Base-by-base conservation (phyloP, 306 rosid genomes). In the Ammopiptanthus mongolicus region DNA sequence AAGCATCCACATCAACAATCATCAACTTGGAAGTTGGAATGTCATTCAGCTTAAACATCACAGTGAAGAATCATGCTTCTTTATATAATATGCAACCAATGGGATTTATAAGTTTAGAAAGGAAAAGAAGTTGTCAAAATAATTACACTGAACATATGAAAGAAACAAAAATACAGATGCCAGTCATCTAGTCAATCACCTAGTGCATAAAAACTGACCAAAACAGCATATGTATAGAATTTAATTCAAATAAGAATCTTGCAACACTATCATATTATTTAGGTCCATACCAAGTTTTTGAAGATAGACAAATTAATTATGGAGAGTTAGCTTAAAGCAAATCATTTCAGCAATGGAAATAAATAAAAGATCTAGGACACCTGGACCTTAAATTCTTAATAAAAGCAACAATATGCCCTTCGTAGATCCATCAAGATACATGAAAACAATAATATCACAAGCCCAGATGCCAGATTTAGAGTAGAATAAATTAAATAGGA, bases 381-480 rank as follows among this genome's bases (percentile, higher is more conserved):
- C 53, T 74, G 23, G 46, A 69, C 63, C 51, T 69, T 36, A 83
- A 51, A 65, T 55, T 72, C 21, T 19, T 53, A 65, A 69, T 71
- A 46, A 77, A 64, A 48, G 61, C 51, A 68, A 69, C 10, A 65
- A 53, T 25, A 62, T 17, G 39, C 56, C 18, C 21, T 50, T 36
- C 41, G 46, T 9, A 71, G 51, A 80, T 75, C 64, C 60, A 52
- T 84, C 73, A 62, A 55, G 15, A 41, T 70, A 73, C 39, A 64
- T 36, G 65, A 59, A 51, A 62, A 59, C 46, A 57, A 46, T 12
- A 73, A 65, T 5, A 68, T 18, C 31, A 39, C 52, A 67, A 23
- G 12, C 53, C 65, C 77, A 80, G 48, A 80, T 71, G 47, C 65
- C 77, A 80, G 48, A 80, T 71, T 59, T 61, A 72, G 71, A 66